These are phyloP conservation scores for Rhynchosporium secalis DNA, from an alignment of 2,329 filamentous ascomycete genomes.

Conservation along the genomic window DNA sequence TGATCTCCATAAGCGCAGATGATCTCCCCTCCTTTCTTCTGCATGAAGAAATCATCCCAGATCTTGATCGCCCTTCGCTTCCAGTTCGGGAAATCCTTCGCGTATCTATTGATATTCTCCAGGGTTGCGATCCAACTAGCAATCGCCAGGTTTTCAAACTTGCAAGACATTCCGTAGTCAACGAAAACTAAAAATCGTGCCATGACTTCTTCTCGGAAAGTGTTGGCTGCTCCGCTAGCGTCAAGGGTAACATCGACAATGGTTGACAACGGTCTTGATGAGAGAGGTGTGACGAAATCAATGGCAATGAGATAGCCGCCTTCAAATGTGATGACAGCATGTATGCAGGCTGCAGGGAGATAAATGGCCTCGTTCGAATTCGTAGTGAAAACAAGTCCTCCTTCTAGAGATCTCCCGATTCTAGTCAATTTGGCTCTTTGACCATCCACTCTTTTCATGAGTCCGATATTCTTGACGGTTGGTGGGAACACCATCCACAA, in stretches of 20 bases:
- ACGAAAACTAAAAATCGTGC: not conserved
- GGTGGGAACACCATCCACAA: slow-evolving; percentile 25
- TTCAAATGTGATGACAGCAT: slow-evolving; percentile 20
- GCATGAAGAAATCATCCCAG: slow-evolving; percentile 7
- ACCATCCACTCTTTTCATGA: slow-evolving; percentile 15
- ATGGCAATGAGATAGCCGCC: slow-evolving; percentile 23
- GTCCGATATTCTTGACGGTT: slow-evolving; percentile 20
- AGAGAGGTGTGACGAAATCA: slow-evolving; percentile 23
- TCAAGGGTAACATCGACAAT: slow-evolving; percentile 11
- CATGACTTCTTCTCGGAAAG: slow-evolving; percentile 2
- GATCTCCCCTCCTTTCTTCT: not conserved
- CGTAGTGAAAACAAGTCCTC: slow-evolving; percentile 19
- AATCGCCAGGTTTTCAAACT: not conserved
- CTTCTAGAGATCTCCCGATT: slow-evolving; percentile 21
- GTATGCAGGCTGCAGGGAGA: slow-evolving; percentile 23
- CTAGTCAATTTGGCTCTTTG: slow-evolving; percentile 15
- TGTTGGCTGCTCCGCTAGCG: not conserved
- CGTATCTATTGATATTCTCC: slow-evolving; percentile 1
- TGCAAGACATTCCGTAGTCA: slow-evolving; percentile 5
- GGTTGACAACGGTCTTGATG: slow-evolving; percentile 2
- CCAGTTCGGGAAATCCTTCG: not conserved
- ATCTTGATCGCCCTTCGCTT: not conserved
- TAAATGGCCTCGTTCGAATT: slow-evolving; percentile 22
- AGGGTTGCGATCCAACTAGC: slow-evolving; percentile 5
- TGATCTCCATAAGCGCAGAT: slow-evolving; percentile 8